A percentile compares a stretch with the other conserved stretches of the same genome.
Conservation (phyloP, 2,329 filamentous ascomycete genomes). For the Scedosporium apiospermum region DNA sequence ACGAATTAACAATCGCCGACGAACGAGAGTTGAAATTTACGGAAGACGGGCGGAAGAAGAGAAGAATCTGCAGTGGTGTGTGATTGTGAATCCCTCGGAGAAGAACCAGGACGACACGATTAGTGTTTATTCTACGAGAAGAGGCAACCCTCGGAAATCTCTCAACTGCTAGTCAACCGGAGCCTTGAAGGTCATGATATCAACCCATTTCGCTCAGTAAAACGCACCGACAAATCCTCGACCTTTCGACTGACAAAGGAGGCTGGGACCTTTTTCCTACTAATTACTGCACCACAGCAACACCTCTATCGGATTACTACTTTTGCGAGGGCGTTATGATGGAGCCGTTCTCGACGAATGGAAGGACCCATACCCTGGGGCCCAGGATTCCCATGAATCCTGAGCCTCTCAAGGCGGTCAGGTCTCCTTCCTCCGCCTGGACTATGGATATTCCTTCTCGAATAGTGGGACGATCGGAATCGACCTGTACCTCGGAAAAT, state of each 20-base stretch:
- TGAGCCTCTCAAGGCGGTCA: not conserved
- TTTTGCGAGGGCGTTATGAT: not conserved
- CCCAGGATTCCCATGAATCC: not conserved
- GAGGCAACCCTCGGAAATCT: no score
- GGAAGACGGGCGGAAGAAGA: no score
- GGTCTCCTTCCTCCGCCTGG: not conserved
- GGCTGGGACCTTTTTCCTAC: no score
- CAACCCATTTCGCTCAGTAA: not conserved
- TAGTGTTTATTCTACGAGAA: no score
- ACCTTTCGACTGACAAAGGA: not conserved
- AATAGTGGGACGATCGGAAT: slow-evolving; percentile 10
- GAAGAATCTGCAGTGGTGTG: no score
- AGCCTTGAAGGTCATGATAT: no score
- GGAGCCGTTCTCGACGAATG: not conserved
- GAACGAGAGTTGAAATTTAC: not conserved
- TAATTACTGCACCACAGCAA: not conserved
- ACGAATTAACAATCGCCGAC: not conserved
- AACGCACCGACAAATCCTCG: not conserved
- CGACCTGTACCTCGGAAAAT: slow-evolving; percentile 6
- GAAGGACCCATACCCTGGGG: not conserved
- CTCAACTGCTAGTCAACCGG: no score
- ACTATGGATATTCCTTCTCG: slow-evolving; percentile 10
- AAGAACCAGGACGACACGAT: no score
- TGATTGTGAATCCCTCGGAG: no score
- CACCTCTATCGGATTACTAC: not conserved